Percentiles rank a stretch among this genome's conserved stretches.
Conservation (phyloP, 2,329 filamentous ascomycete species). For the Neoascochyta sp. region DNA sequence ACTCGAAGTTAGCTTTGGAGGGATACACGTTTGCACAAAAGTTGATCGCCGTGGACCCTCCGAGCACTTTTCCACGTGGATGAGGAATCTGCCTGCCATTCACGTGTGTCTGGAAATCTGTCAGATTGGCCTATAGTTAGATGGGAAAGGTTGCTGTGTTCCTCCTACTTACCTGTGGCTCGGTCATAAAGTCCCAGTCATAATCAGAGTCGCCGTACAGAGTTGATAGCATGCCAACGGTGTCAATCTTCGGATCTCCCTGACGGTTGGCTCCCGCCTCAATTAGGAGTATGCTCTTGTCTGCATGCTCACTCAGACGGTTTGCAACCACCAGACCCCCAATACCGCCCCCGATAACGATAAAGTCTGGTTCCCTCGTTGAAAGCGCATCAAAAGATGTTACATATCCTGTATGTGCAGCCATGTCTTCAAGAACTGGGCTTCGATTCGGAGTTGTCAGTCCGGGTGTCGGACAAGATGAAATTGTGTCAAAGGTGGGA, state of each 20-base stretch:
- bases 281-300: constrained; percentile 23
- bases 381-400: constrained; percentile 1
- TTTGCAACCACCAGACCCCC: constrained; percentile 9
- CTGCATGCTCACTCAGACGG: constrained; percentile 11
- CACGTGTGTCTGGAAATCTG: constrained; percentile 31
- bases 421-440: no score
- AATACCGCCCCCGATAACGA: constrained; percentile 15
- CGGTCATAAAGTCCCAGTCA: constrained; percentile 20
- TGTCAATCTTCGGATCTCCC: constrained; percentile 17
- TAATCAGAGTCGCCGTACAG: constrained; percentile 4
- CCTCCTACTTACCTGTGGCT: constrained; percentile 14
- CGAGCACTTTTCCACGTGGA: constrained; percentile 17
- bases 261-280: constrained; percentile 28
- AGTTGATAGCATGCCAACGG: constrained; percentile 2
- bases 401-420: constrained; percentile 1
- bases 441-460: no score
- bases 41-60: constrained; percentile 18
- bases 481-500: no score
- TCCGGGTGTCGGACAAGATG: no score
- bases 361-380: not conserved
- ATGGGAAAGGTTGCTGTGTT: not conserved
- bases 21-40: constrained; percentile 12
- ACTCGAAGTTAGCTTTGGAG: constrained; percentile 13
- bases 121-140: constrained; percentile 14
- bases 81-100: constrained; percentile 14